These are phyloP conservation scores for Sporothrix brunneoviolacea DNA, from an alignment of 2,329 filamentous ascomycete species.

Conservation along the genomic window DNA sequence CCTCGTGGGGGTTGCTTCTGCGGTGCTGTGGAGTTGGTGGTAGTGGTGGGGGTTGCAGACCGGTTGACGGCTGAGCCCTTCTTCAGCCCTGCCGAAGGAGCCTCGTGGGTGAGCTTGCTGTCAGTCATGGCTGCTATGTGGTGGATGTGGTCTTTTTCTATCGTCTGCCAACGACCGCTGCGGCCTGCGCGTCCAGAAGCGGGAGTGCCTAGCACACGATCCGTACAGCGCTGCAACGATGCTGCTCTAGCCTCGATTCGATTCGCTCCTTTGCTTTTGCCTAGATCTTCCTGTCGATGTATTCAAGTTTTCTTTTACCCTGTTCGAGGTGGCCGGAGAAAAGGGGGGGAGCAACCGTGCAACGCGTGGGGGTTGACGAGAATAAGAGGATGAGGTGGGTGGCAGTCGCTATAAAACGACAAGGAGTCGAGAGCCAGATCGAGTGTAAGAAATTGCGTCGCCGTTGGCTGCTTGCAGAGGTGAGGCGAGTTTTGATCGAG, in stretches of 20 bases:
- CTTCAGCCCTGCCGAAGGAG: neutral
- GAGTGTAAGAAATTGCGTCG: neutral
- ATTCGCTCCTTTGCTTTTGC: too few relatives aligned
- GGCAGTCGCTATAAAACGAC: too few relatives aligned
- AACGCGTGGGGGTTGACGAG: constrained; percentile 2
- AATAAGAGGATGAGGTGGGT: too few relatives aligned
- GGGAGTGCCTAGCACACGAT: too few relatives aligned
- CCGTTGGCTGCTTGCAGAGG: neutral
- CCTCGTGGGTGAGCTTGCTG: neutral
- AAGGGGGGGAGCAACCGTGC: too few relatives aligned
- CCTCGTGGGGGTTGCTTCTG: constrained; percentile 59
- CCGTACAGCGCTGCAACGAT: too few relatives aligned
- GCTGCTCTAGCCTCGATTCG: neutral
- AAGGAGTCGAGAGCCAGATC: too few relatives aligned
- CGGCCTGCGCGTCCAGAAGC: too few relatives aligned
- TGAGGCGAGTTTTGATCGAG: neutral
- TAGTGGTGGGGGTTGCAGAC: neutral
- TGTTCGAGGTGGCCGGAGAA: too few relatives aligned
- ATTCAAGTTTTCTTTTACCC: too few relatives aligned
- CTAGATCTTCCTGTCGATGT: too few relatives aligned
- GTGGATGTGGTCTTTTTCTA: neutral
- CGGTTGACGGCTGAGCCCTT: neutral
- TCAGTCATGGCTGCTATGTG: constrained; percentile 2
- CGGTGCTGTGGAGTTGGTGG: neutral
- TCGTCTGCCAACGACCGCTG: too few relatives aligned